phyloP scores from a whole-genome alignment of 2,329 filamentous ascomycete genomes.

The Cadophora luteo-olivacea region DNA sequence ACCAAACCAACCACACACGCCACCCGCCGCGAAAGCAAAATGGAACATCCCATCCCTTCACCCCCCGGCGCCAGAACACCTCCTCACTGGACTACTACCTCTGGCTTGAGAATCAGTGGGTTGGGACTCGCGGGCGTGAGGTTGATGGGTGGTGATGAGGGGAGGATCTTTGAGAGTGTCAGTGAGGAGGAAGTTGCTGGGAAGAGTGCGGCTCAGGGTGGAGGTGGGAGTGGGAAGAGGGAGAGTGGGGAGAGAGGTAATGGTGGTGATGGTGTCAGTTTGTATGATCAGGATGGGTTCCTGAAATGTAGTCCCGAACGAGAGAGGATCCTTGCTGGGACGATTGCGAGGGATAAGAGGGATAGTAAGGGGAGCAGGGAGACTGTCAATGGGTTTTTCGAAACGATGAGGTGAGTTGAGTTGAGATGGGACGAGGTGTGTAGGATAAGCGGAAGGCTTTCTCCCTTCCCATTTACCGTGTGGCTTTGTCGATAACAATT shows the following conservation, averaged over 20 bases:
- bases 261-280: conserved; percentile 27
- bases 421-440: not conserved
- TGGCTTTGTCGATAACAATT: too few relatives aligned
- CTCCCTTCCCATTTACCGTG: too few relatives aligned
- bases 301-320: conserved; percentile 34
- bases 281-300: conserved; percentile 41
- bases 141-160: conserved; percentile 12
- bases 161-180: not conserved
- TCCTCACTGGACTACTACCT: conserved; percentile 21
- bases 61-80: conserved; percentile 20
- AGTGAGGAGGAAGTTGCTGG: not conserved
- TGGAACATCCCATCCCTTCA: conserved; percentile 35
- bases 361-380: conserved; percentile 1
- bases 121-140: conserved; percentile 17
- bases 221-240: not conserved
- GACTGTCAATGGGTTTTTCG: conserved; percentile 16
- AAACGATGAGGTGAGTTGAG: not conserved
- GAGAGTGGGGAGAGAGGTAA: conserved; percentile 6
- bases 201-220: not conserved
- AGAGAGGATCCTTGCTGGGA: conserved; percentile 1
- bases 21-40: conserved; percentile 32
- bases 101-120: conserved; percentile 5
- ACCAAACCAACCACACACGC: conserved; percentile 22
- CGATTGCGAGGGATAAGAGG: conserved; percentile 6
- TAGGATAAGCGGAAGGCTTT: too few relatives aligned